Evolutionary conservation across 257 asterid genomes (phyloP).

Genomic region (Jasminum sambac): DNA sequence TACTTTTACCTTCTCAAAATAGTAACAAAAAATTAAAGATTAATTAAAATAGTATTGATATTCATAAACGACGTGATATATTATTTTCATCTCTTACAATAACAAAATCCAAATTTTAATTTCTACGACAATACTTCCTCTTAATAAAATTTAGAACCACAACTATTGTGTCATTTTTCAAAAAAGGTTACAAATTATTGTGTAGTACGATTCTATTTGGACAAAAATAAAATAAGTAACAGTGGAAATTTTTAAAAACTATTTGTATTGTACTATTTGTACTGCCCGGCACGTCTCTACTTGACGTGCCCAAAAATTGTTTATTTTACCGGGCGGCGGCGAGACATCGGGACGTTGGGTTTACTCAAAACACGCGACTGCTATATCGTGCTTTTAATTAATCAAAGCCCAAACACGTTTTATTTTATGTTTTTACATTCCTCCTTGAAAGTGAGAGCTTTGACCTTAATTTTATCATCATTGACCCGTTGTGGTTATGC

Average conservation of each 20-base stretch:
- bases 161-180: no score
- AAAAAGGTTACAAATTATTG: no score
- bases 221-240: neutral
- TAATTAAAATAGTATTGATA: no score
- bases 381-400: constrained; percentile 11
- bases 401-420: constrained; percentile 5
- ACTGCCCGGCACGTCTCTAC: constrained; percentile 38
- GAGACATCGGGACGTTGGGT: constrained; percentile 47
- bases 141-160: no score
- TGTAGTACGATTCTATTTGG: no score
- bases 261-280: neutral
- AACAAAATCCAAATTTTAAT: no score
- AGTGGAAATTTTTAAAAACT: neutral
- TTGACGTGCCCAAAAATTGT: constrained; percentile 42
- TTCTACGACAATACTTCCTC: no score
- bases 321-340: constrained; percentile 50
- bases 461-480: constrained; percentile 27
- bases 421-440: constrained; percentile 14
- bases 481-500: neutral
- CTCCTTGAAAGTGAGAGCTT: constrained; percentile 27
- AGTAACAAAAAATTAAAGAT: no score
- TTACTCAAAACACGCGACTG: constrained; percentile 36
- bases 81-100: no score
- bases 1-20: no score
- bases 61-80: no score